Percentiles rank a stretch among this genome's conserved stretches.
Conservation (phyloP, 805 yeast genomes). For the Spathaspora passalidarum region DNA sequence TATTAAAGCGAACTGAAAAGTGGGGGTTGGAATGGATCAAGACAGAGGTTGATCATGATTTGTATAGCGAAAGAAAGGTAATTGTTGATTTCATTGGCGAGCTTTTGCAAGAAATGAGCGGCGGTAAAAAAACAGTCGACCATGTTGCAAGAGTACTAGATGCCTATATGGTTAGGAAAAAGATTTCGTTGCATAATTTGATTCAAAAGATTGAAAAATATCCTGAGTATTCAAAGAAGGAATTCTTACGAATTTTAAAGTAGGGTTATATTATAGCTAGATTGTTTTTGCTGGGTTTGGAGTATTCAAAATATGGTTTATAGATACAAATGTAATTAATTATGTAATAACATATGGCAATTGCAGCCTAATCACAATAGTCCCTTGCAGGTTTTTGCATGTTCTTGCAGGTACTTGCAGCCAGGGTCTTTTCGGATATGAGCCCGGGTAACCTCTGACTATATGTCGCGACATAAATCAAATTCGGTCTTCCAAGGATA, state of each 20-base stretch:
- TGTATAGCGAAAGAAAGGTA: conserved; percentile 38
- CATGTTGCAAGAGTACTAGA: conserved; percentile 7
- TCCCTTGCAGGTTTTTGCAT: too few species aligned
- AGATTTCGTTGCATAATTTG: conserved; percentile 51
- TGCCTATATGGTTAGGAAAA: conserved; percentile 7
- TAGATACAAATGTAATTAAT: too few species aligned
- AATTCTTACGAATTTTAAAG: conserved; percentile 49
- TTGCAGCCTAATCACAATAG: too few species aligned
- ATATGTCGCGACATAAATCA: too few species aligned
- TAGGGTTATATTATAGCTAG: not conserved
- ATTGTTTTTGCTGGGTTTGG: too few species aligned
- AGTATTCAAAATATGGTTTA: too few species aligned
- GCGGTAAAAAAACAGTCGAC: not conserved
- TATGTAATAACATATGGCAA: too few species aligned
- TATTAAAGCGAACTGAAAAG: conserved; percentile 36
- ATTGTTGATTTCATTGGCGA: conserved; percentile 45
- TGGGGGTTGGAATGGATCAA: conserved; percentile 48
- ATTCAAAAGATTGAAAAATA: conserved; percentile 85
- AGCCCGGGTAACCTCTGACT: too few species aligned
- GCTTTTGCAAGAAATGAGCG: conserved; percentile 40
- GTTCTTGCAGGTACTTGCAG: too few species aligned
- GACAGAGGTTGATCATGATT: conserved; percentile 68
- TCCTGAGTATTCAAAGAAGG: conserved; percentile 88
- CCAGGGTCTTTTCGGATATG: too few species aligned
- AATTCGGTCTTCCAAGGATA: too few species aligned